Evolutionary conservation across 2,329 filamentous ascomycete genomes (phyloP), one percentile per base, ranked within the genome.

Genomic region (Alternaria incomplexa): DNA sequence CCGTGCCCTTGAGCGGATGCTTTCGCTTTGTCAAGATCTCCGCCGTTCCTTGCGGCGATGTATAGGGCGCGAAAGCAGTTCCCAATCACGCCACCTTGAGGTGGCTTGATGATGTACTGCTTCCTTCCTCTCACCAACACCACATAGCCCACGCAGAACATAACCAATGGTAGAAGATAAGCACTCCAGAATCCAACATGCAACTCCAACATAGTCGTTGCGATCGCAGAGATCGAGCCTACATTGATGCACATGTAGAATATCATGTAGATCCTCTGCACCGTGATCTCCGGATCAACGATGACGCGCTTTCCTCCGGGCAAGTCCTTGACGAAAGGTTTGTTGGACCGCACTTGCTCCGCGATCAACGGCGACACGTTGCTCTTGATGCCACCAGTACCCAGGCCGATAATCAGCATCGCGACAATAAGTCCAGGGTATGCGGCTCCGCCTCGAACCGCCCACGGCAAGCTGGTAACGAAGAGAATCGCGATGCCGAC

Each of bases 321-420:
- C 63, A 80, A 54, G 1, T 72, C 75, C 61, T 77, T 81, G 60
- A 85, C 72, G 54, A 79, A 80, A 23, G 81, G 79, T 23, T 73
- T 79, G 22, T 75, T 81, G n/a, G 77, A 77, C 8, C 74, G 76
- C 52, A 84, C 82, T 68, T 85, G 83, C 65, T 85, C 83, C 9
- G 83, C 83, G 59, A 85, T 84, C 26, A 85, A 66, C 3, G 83
- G 83, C 10, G 81, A 81, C 46, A 94, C 91, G 74, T 94, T 94
- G 66, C 90, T 87, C 83, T 94, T 95, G 86, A 94, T 93, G 73
- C 92, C 90, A 65, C 91, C 91, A 1, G 91, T 92, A 46, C 91
- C 91, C 28, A 92, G 78, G n/a, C 90, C 90, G 74, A 93, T 87
- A 73, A 93, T 85, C 47, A 91, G 79, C 67, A 91, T 84, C 23